phyloP scores from a whole-genome alignment of 1,284 basidiomycete genomes.

The Phylloboletellus chloephorus region DNA sequence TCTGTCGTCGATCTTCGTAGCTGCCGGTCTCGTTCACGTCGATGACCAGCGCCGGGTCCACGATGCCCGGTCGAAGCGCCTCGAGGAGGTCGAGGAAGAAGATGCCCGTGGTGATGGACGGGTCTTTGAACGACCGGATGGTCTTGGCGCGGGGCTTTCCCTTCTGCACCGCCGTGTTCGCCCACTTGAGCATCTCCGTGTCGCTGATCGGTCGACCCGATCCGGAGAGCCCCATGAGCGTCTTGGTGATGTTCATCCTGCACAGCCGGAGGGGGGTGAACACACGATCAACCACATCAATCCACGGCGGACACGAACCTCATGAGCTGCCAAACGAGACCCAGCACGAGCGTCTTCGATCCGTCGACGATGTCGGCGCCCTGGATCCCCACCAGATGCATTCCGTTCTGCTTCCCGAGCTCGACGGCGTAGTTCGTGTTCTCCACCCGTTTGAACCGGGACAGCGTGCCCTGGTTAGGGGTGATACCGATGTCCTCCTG shows the following conservation, averaged over 20 bases:
- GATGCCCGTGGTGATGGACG: slow-evolving; percentile 81
- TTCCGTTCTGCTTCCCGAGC: slow-evolving; percentile 84
- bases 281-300: too few relatives aligned
- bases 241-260: slow-evolving; percentile 89
- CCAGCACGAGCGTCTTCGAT: slow-evolving; percentile 85
- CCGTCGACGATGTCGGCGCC: slow-evolving; percentile 97
- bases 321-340: slow-evolving; percentile 98
- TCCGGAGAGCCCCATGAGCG: slow-evolving; percentile 71
- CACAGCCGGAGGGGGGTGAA: too few relatives aligned
- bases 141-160: slow-evolving; percentile 60
- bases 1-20: slow-evolving; percentile 89
- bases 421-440: slow-evolving; percentile 98
- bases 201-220: slow-evolving; percentile 82
- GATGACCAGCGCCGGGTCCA: slow-evolving; percentile 83
- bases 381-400: slow-evolving; percentile 97
- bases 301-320: slow-evolving; percentile 48
- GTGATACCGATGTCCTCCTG: slow-evolving; percentile 74
- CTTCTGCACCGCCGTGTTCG: slow-evolving; percentile 82
- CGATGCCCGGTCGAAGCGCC: slow-evolving; percentile 88
- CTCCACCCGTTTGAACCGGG: slow-evolving; percentile 95
- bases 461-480: slow-evolving; percentile 78
- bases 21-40: slow-evolving; percentile 58
- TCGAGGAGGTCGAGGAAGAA: slow-evolving; percentile 96
- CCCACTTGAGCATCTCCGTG: slow-evolving; percentile 94
- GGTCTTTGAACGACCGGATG: slow-evolving; percentile 93